Evolutionary conservation across 169 alveolate genomes (phyloP).

Genomic region (Eimeria maxima): DNA sequence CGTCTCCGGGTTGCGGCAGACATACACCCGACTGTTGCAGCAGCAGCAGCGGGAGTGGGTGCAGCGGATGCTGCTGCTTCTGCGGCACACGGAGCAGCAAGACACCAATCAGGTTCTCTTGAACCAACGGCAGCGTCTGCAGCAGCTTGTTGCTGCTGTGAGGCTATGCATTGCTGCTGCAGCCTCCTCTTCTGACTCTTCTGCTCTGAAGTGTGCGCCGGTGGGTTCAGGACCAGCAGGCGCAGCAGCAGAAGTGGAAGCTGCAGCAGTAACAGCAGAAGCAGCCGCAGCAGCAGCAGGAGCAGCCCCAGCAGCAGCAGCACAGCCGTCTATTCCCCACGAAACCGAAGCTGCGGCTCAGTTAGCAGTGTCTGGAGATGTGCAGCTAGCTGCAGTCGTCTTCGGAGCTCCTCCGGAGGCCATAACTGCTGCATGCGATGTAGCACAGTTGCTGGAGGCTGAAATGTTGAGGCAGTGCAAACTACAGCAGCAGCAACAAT

Average conservation of each 20-base stretch:
- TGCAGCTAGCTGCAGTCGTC: slow-evolving; percentile 36
- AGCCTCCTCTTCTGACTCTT: not conserved
- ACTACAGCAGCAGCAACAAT: slow-evolving; percentile 40
- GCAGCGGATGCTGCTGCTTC: slow-evolving; percentile 47
- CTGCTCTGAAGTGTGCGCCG: not conserved
- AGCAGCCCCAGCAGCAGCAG: slow-evolving; percentile 39
- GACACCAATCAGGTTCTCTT: not conserved
- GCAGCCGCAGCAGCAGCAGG: slow-evolving; percentile 34
- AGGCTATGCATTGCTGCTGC: slow-evolving; percentile 54
- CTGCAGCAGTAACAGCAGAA: not conserved
- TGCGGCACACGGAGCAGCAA: slow-evolving; percentile 13
- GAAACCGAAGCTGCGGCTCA: slow-evolving; percentile 65
- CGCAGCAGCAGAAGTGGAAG: not conserved
- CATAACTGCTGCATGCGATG: slow-evolving; percentile 45
- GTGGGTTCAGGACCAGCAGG: not conserved
- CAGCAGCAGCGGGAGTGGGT: slow-evolving; percentile 70
- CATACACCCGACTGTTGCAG: slow-evolving; percentile 47
- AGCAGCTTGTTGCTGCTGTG: slow-evolving; percentile 58
- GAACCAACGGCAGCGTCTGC: slow-evolving; percentile 33
- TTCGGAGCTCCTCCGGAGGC: slow-evolving; percentile 15
- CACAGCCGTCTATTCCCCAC: not conserved
- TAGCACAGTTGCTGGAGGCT: slow-evolving; percentile 51
- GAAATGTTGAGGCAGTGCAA: not conserved
- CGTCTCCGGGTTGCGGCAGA: slow-evolving; percentile 17
- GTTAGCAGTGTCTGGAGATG: slow-evolving; percentile 14